phyloP scores from a whole-genome alignment of 805 yeast genomes.

The Wickerhamiella musiphila region DNA sequence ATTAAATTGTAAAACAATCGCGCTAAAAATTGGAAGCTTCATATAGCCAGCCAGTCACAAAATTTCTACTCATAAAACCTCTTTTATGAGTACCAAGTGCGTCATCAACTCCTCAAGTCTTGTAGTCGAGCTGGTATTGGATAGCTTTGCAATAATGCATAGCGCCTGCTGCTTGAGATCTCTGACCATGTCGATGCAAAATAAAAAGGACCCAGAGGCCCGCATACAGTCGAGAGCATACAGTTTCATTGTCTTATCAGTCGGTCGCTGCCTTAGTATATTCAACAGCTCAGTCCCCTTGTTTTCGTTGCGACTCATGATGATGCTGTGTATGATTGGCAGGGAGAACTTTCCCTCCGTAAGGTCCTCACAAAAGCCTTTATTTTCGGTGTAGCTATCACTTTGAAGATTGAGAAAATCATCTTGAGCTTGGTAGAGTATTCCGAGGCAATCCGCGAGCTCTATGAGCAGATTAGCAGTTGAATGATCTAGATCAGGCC shows the following conservation, averaged over 20 bases:
- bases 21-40: too few species aligned
- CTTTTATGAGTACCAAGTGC: too few species aligned
- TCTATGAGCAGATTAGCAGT: slow-evolving; percentile 26
- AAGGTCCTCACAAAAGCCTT: slow-evolving; percentile 74
- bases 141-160: slow-evolving; percentile 1
- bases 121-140: slow-evolving; percentile 3
- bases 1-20: too few species aligned
- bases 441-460: slow-evolving; percentile 61
- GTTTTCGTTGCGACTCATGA: slow-evolving; percentile 21
- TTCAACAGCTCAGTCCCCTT: slow-evolving; percentile 19
- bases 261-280: slow-evolving; percentile 37
- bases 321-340: slow-evolving; percentile 60
- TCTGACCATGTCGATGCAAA: slow-evolving; percentile 23
- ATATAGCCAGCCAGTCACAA: too few species aligned
- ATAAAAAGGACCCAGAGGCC: slow-evolving; percentile 26
- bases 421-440: slow-evolving; percentile 71
- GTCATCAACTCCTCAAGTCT: slow-evolving; percentile 2
- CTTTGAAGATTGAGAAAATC: slow-evolving; percentile 59
- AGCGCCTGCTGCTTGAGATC: slow-evolving; percentile 16
- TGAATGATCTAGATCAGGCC: too few species aligned
- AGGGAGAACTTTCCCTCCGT: slow-evolving; percentile 81
- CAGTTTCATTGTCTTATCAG: slow-evolving; percentile 31
- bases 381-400: slow-evolving; percentile 33
- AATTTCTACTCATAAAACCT: too few species aligned
- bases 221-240: slow-evolving; percentile 33